Evolutionary conservation across 106 monocot species (phyloP).

Genomic region (Amphibolis antarctica): DNA sequence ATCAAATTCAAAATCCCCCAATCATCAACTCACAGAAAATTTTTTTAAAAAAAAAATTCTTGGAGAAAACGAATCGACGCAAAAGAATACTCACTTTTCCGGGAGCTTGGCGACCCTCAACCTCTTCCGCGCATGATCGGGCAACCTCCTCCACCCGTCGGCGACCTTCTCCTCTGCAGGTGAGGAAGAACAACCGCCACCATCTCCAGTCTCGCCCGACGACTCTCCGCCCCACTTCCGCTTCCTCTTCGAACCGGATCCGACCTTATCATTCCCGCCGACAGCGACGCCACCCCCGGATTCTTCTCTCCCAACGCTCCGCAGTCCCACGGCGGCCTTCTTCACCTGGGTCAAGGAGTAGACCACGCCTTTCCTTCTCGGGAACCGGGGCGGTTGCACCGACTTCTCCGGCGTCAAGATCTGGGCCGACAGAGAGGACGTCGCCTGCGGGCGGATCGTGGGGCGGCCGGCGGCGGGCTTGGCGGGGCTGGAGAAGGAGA

Average conservation of each 20-base stretch:
- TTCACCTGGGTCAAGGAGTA: conserved; percentile 50
- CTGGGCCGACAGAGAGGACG: conserved; percentile 8
- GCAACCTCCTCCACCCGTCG: no score
- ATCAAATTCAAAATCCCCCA: no score
- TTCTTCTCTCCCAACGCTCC: not conserved
- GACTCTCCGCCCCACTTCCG: not conserved
- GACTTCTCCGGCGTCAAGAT: conserved; percentile 58
- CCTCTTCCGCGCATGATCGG: no score
- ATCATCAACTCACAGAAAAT: no score
- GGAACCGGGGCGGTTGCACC: conserved; percentile 16
- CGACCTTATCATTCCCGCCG: not conserved
- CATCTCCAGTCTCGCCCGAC: no score
- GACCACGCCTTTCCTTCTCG: conserved; percentile 18
- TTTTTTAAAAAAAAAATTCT: no score
- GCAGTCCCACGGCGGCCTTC: conserved; percentile 17
- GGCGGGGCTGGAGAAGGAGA: conserved; percentile 4
- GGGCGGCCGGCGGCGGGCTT: conserved; percentile 5
- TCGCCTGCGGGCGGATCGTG: not conserved
- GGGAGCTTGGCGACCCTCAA: no score
- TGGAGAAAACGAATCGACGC: no score
- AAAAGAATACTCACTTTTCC: no score
- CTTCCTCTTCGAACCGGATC: not conserved
- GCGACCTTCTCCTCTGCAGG: no score
- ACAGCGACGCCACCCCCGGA: not conserved
- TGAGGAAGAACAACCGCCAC: no score